Percentiles rank a stretch among this genome's conserved stretches.
Conservation (phyloP, 176 grass and related monocot species). For the Microstegium vimineum region DNA sequence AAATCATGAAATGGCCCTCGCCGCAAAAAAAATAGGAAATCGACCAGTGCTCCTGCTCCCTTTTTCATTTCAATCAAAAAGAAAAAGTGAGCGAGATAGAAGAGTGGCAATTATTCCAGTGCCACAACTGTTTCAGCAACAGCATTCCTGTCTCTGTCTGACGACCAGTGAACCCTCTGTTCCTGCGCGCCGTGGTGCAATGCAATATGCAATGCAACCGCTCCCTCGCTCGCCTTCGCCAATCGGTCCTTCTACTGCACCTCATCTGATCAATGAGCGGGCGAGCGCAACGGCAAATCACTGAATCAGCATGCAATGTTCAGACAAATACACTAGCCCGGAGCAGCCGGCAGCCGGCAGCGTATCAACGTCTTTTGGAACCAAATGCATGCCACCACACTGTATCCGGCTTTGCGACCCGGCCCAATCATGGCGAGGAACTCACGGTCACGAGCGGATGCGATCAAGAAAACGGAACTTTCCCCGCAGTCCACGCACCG, state of each 20-base stretch:
- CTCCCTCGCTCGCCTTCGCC: not conserved
- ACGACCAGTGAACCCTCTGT: not conserved
- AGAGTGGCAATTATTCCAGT: not conserved
- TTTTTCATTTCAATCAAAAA: not conserved
- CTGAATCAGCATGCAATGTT: not conserved
- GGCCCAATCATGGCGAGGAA: constrained; percentile 15
- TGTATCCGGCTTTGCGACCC: not conserved
- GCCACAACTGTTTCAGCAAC: constrained; percentile 4
- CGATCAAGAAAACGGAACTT: not conserved
- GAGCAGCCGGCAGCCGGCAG: not conserved
- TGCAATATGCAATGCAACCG: not conserved
- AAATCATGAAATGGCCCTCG: not conserved
- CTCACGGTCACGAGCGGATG: constrained; percentile 21
- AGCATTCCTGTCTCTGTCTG: constrained; percentile 5
- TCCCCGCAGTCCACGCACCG: constrained; percentile 1
- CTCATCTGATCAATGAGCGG: not conserved
- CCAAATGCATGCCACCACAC: not conserved
- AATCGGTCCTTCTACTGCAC: not conserved
- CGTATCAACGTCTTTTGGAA: not conserved
- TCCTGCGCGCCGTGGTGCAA: not conserved
- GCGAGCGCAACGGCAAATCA: not conserved
- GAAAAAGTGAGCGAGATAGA: not conserved
- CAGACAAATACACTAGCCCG: not conserved
- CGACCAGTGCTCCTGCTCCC: not conserved
- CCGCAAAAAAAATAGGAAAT: not conserved